Evolutionary conservation across 2,329 filamentous ascomycete genomes (phyloP).

Genomic region (Fusarium sp.): DNA sequence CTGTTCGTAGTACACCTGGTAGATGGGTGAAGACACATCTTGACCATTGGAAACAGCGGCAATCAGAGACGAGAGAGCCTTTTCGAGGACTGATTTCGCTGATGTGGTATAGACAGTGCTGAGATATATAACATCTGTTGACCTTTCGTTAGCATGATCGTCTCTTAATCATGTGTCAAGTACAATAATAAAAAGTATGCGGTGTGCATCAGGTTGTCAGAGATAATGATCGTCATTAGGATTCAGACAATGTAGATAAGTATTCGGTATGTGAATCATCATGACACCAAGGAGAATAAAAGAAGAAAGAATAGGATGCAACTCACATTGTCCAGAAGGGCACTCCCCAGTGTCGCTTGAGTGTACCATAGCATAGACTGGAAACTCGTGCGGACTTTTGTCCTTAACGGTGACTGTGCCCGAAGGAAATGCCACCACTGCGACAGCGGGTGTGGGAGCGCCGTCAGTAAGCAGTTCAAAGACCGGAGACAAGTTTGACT

Average conservation of each 20-base stretch:
- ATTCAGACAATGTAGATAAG: conserved; percentile 99
- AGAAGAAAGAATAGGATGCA: conserved; percentile 25
- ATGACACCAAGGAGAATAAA: conserved; percentile 62
- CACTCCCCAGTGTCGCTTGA: conserved; percentile 95
- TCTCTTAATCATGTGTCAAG: conserved; percentile 2
- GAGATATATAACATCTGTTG: conserved; percentile 48
- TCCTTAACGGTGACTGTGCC: conserved; percentile 53
- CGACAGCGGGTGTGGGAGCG: conserved; percentile 77
- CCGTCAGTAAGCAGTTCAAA: conserved; percentile 80
- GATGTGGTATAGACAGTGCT: conserved; percentile 49
- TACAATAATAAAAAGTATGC: conserved; percentile 15
- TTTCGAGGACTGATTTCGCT: conserved; percentile 51
- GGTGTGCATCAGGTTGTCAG: conserved; percentile 85
- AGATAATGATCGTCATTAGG: conserved; percentile 84
- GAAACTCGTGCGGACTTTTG: conserved; percentile 52
- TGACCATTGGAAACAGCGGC: conserved; percentile 43
- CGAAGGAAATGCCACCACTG: conserved; percentile 73
- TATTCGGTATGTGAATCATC: conserved; percentile 89
- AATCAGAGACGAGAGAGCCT: conserved; percentile 56
- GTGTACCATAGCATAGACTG: conserved; percentile 74
- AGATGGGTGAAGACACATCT: conserved; percentile 52
- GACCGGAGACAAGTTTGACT: conserved; percentile 69
- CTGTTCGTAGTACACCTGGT: conserved; percentile 67
- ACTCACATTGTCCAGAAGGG: conserved; percentile 89
- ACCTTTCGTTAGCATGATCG: conserved; percentile 46